Evolutionary conservation across 441 rosid genomes (phyloP).

Genomic region (Oxalis stricta): DNA sequence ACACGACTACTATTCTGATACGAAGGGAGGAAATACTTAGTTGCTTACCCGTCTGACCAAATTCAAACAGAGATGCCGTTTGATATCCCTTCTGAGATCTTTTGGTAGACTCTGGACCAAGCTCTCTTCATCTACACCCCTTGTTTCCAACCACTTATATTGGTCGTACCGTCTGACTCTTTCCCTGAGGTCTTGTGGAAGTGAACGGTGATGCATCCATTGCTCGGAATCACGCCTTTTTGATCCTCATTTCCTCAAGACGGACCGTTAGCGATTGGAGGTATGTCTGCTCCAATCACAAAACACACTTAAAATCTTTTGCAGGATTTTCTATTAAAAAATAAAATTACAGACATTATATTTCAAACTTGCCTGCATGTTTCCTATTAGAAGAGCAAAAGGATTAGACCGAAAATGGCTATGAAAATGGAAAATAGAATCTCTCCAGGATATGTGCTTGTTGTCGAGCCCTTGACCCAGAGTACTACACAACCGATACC

Average conservation of each 20-base stretch:
- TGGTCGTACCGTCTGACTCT: slow-evolving; percentile 58
- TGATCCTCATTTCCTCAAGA: slow-evolving; percentile 92
- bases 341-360: background rate
- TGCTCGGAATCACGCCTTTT: slow-evolving; percentile 93
- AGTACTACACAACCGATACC: slow-evolving; percentile 37
- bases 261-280: slow-evolving; percentile 75
- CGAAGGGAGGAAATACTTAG: background rate
- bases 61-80: slow-evolving; percentile 82
- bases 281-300: slow-evolving; percentile 53
- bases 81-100: slow-evolving; percentile 85
- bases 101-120: slow-evolving; percentile 74
- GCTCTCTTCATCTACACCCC: slow-evolving; percentile 65
- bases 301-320: slow-evolving; percentile 2
- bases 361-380: slow-evolving; percentile 53
- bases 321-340: too few relatives aligned
- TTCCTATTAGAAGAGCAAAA: slow-evolving; percentile 78
- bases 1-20: background rate
- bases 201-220: slow-evolving; percentile 94
- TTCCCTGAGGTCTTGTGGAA: slow-evolving; percentile 58
- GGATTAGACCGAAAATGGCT: slow-evolving; percentile 73
- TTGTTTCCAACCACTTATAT: slow-evolving; percentile 67
- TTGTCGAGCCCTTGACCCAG: slow-evolving; percentile 83
- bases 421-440: slow-evolving; percentile 68
- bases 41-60: slow-evolving; percentile 74
- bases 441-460: slow-evolving; percentile 66